Evolutionary conservation across 2,329 filamentous ascomycete species (phyloP), one percentile per base, ranked within the genome.

Genomic region (Bipolaris oryzae): DNA sequence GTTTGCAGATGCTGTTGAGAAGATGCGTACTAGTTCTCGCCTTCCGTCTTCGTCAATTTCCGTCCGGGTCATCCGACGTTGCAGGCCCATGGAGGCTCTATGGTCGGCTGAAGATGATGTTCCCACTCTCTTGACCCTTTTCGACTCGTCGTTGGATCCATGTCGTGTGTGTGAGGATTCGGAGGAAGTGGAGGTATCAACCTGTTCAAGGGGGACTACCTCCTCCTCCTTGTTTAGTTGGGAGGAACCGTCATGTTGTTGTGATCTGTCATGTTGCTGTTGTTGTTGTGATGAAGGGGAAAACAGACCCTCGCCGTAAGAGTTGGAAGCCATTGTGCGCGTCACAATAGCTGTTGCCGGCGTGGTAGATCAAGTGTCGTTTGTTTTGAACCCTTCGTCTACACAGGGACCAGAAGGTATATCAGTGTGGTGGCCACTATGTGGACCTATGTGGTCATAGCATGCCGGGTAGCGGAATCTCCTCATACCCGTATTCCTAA

Each of bases 1-100:
- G 31, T 60, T 58, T 25, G 66, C 62, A 2, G 71, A 73, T n/a
- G 67, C 58, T 16, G 61, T 58, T 18, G 68, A 59, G 51, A 68
- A 67, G 35, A 70, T 64, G 25, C 68, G 62, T 28, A 62, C 57
- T 7, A 74, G 66, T 18, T 73, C 67, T n/a, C 58, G 62, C 20
- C 64, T 61, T 18, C 68, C 68, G 9, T 62, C 57, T 15, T 68
- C 56, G 28, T 72, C 62, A 20, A 74, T 72, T 21, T 67, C 64
- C 3, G 67, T 23, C 7, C 51, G 57, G 10, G 62, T 67, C 13
- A 38, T 53, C 20, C 60, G 50, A 15, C 66, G 67, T 38, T 63
- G 52, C 21, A 70, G 61, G 5, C 35, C 49, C 11, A 44, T 21
- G 23, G 47, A 37, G 13, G 52, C 55, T 3, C 38, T 39, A 13